Conservation (phyloP, 352 stramenopile species). For the Pythium inflatum region DNA sequence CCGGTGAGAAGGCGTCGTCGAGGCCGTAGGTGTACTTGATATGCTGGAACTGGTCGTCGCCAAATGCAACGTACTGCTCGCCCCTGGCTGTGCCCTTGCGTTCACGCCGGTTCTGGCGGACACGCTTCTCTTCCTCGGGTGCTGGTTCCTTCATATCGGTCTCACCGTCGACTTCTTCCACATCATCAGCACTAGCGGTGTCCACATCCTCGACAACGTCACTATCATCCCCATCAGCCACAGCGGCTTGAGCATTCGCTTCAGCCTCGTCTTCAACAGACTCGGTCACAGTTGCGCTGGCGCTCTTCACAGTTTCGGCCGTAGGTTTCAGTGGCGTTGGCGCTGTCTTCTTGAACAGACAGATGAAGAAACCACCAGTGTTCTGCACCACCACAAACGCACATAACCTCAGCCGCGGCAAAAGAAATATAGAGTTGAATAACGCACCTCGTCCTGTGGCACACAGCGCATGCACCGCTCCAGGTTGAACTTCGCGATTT, state of each 20-base stretch:
- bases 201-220: constrained; percentile 28
- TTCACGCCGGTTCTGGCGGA: constrained; percentile 43
- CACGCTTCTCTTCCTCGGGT: constrained; percentile 16
- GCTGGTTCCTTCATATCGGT: constrained; percentile 14
- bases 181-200: constrained; percentile 12
- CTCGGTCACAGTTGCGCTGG: neutral
- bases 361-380: constrained; percentile 99
- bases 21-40: constrained; percentile 86
- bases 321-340: constrained; percentile 44
- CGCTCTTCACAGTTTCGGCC: constrained; percentile 1
- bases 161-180: constrained; percentile 23
- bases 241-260: neutral
- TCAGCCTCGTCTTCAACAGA: neutral
- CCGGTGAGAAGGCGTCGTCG: constrained; percentile 57
- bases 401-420: neutral
- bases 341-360: constrained; percentile 93
- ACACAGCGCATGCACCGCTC: constrained; percentile 96
- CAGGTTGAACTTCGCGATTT: constrained; percentile 80
- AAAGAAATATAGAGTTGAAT: neutral
- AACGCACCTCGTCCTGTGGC: constrained; percentile 94
- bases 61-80: constrained; percentile 80
- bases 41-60: constrained; percentile 53
- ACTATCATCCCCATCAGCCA: constrained; percentile 10
- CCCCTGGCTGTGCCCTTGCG: constrained; percentile 52
- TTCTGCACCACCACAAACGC: constrained; percentile 56